A percentile compares a stretch with the other conserved stretches of the same genome.
These are phyloP conservation scores for Arthrobotrys sphaeroides DNA, from an alignment of 2,329 filamentous ascomycete genomes.

Conservation along the genomic window DNA sequence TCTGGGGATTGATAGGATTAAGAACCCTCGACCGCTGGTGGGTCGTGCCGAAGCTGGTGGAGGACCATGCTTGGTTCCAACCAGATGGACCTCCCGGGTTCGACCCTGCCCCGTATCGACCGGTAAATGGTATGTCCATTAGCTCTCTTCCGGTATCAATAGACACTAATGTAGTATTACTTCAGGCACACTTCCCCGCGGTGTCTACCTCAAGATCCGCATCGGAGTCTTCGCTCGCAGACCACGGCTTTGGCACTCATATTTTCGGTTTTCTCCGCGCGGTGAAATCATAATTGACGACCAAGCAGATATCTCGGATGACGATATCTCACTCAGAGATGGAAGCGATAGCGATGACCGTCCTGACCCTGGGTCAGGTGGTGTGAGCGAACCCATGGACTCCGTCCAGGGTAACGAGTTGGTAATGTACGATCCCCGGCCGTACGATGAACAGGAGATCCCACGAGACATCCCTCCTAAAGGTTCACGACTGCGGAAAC, in stretches of 20 bases:
- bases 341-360: neutral
- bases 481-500: neutral
- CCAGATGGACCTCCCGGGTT: neutral
- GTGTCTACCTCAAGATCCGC: neutral
- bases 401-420: neutral
- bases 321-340: neutral
- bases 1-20: constrained; percentile 29
- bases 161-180: neutral
- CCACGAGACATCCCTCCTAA: neutral
- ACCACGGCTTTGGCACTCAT: neutral
- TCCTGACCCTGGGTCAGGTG: neutral
- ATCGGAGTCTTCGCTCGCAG: neutral
- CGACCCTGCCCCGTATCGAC: constrained; percentile 5
- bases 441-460: neutral
- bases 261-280: neutral
- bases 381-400: neutral
- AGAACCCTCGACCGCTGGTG: constrained; percentile 28
- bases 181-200: neutral
- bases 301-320: neutral
- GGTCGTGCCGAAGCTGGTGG: neutral
- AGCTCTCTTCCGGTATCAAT: neutral
- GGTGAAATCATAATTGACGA: constrained; percentile 10
- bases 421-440: neutral
- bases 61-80: neutral
- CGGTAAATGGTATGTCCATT: constrained; percentile 1